Evolutionary conservation across 192 early-diverging fungal species (phyloP).

Genomic region (Umbelopsis isabellina): DNA sequence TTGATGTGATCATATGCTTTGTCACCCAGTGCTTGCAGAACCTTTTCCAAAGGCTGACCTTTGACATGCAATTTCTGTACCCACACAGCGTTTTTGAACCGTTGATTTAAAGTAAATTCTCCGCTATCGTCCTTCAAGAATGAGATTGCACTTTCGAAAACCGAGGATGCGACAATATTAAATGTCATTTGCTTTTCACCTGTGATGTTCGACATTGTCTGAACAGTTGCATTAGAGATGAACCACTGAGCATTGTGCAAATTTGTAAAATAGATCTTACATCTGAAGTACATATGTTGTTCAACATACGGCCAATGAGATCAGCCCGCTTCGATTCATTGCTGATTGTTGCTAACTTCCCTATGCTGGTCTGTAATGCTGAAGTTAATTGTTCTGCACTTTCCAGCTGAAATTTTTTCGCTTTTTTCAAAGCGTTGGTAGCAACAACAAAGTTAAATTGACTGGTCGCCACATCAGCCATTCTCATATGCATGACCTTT

Average conservation of each 20-base stretch:
- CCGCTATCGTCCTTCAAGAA: not conserved
- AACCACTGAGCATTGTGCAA: not conserved
- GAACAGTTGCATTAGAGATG: not conserved
- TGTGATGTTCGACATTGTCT: not conserved
- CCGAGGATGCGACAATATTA: not conserved
- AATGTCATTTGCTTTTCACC: not conserved
- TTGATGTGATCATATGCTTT: not conserved
- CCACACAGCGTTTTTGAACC: not conserved
- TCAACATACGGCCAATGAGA: conserved; percentile 10
- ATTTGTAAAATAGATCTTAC: not conserved
- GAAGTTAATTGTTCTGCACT: not conserved
- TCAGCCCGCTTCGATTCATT: not conserved
- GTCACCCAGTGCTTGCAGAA: not conserved
- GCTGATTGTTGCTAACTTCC: not conserved
- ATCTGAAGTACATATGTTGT: not conserved
- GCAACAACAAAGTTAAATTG: conserved; percentile 8
- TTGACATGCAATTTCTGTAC: not conserved
- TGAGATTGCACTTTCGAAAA: not conserved
- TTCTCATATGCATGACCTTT: conserved; percentile 6
- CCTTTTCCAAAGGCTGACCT: not conserved
- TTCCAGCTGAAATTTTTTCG: conserved; percentile 8
- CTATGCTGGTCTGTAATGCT: not conserved
- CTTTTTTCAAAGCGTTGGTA: conserved; percentile 1
- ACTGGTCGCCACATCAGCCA: conserved; percentile 6
- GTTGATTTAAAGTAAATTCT: not conserved